These are phyloP conservation scores for Sclerospora graminicola DNA, from an alignment of 352 stramenopile species.

Conservation along the genomic window DNA sequence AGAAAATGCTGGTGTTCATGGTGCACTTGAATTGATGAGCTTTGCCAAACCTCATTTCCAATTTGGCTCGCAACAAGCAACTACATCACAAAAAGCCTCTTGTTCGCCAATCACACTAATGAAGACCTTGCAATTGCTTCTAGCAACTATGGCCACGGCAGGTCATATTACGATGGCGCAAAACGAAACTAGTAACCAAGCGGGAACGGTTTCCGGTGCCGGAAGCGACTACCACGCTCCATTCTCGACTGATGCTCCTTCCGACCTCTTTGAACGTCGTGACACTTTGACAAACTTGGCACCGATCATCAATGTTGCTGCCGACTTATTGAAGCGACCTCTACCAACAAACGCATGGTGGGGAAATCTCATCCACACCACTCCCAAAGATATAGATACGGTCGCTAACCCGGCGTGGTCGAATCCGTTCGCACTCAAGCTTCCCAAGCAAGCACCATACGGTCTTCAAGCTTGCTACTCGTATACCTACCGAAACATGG, in stretches of 20 bases:
- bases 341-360: constrained; percentile 84
- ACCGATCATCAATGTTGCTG: constrained; percentile 54
- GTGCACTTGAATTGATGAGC: no score
- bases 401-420: constrained; percentile 51
- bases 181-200: constrained; percentile 8
- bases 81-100: neutral
- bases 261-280: constrained; percentile 40
- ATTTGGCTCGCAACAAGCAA: constrained; percentile 8
- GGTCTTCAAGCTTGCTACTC: constrained; percentile 58
- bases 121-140: constrained; percentile 21
- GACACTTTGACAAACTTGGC: constrained; percentile 40
- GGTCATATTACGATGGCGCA: constrained; percentile 16
- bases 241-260: constrained; percentile 40
- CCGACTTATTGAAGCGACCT: constrained; percentile 30
- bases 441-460: constrained; percentile 41
- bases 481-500: constrained; percentile 48
- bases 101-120: constrained; percentile 5
- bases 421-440: constrained; percentile 65
- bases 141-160: constrained; percentile 3
- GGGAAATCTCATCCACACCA: constrained; percentile 67
- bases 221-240: constrained; percentile 20
- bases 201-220: constrained; percentile 14
- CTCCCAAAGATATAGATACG: constrained; percentile 27
- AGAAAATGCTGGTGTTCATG: no score
- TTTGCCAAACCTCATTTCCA: constrained; percentile 15